Base-by-base conservation (phyloP, 2,329 filamentous ascomycete genomes). In the Cadophora gregata region DNA sequence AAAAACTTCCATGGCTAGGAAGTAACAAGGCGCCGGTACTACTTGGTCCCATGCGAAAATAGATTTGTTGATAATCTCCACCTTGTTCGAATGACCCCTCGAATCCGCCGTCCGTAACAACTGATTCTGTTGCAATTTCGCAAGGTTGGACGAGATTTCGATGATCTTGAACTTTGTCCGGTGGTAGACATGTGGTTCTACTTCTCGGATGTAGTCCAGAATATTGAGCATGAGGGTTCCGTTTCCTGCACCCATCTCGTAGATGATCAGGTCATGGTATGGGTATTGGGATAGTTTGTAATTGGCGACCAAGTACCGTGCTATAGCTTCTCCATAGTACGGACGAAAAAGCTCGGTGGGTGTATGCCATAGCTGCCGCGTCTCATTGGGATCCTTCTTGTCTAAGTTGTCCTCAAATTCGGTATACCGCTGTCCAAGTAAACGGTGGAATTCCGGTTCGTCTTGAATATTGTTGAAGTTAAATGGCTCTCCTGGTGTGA, bases 211-310 rank as follows among this genome's bases (percentile, higher is more conserved):
- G 79, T 96, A 97, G 83, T 99, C 95, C 69, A 99, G 86, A 66
- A 99, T 94, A 79, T 99, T 99, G 77, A 96, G 85, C 96, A 99
- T 99, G 77, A 99, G 86, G 0, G 96, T 99, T 69, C 96, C 96
- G 75, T 97, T 95, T 74, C 96, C 96, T 47, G 96, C 96, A 62
- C 96, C 96, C 91, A 99, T 97, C 79, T 99, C 96, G 85, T 97
- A 99, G 78, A 99, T 96, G 74, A 97, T 92, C 62, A 99, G 86
- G 80, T 99, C 96, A 80, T 97, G 90, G 82, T 98, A 97, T 2
- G 96, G 96, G 78, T 96, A 98, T 64, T 93, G 88, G 53, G 92
- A 93, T 77, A 97, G 88, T 78, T 96, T 93, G 85, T 99, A 99
- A 82, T 99, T 97, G 72, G 93, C 90, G 72, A 98, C 90, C 53